phyloP scores from a whole-genome alignment of 2,329 filamentous ascomycete genomes.

The Fusarium humuli region DNA sequence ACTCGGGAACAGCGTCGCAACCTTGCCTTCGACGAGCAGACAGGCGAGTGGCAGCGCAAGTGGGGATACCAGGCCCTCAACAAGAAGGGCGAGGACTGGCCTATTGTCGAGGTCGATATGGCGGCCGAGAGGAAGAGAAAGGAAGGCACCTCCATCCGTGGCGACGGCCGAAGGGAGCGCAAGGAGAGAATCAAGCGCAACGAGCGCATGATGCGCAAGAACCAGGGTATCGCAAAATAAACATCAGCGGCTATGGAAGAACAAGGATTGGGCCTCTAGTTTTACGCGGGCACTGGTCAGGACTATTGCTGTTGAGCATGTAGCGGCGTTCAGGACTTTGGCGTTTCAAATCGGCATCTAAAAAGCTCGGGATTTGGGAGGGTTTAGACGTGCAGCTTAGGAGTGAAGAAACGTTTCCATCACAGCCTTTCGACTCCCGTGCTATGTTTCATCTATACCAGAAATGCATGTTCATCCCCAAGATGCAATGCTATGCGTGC shows the following conservation, averaged over 20 bases:
- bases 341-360: conserved; percentile 45
- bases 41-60: conserved; percentile 88
- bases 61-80: conserved; percentile 96
- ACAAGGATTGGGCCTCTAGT: conserved; percentile 8
- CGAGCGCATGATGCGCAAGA: conserved; percentile 76
- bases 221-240: conserved; percentile 59
- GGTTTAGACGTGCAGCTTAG: conserved; percentile 32
- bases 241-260: conserved; percentile 15
- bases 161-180: conserved; percentile 72
- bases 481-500: neutral
- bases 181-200: conserved; percentile 78
- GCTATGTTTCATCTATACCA: conserved; percentile 8
- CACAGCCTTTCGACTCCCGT: conserved; percentile 30
- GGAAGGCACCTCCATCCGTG: conserved; percentile 70
- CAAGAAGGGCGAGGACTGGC: conserved; percentile 85
- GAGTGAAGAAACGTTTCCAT: conserved; percentile 37
- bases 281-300: conserved; percentile 20
- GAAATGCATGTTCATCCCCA: neutral
- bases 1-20: conserved; percentile 79
- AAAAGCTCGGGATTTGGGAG: conserved; percentile 37
- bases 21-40: conserved; percentile 85
- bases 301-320: conserved; percentile 38
- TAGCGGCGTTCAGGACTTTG: conserved; percentile 49
- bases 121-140: conserved; percentile 73
- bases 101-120: conserved; percentile 87